Base-by-base conservation (phyloP, 768 basidiomycete genomes). In the Coprinopsis cinerea region DNA sequence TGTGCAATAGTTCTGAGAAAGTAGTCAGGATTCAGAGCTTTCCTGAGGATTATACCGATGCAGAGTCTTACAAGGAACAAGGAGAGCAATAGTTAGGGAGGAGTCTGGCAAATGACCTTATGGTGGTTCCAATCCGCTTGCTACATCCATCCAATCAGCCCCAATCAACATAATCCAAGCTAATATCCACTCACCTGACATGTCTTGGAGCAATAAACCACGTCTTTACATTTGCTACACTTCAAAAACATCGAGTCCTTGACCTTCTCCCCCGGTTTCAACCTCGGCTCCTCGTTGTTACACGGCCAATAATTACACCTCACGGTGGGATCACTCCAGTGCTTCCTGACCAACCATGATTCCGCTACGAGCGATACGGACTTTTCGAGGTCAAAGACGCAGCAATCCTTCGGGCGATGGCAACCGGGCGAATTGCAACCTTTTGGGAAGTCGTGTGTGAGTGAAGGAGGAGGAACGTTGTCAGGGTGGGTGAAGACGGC, bases 281-380 rank as follows among this genome's bases (percentile, higher is more conserved):
- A 26, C 34, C 46, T 32, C 9, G 28, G 39, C 45, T 53, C 51
- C 25, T 48, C 45, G 18, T 47, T 25, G 1, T 49, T 42, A 22
- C 55, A 61, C 3, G 51, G 49, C 57, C 57, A 58, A 15, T 53
- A 36, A 30, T 61, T 59, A 42, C 60, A 61, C n/a, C 52, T 35
- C 18, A 56, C 60, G 4, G 35, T 47, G 0, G 35, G 26, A 4
- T 13, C 30, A 4, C 47, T 30, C 15, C 50, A 25, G 23, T 52
- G 50, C 30, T 44, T 48, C 23, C 57, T 37, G 10, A 61, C 50
- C 23, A 59, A 32, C 15, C 32, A 13, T 15, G 42, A 56, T 4
- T 40, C 54, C 7, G 28, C 23, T n/a, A 24, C 51, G 15, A 61
- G 43, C 9, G 56, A 48, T 17, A 54, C 46, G 30, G 49, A 52